Evolutionary conservation across 441 rosid genomes (phyloP).

Genomic region (Melianthus villosus): DNA sequence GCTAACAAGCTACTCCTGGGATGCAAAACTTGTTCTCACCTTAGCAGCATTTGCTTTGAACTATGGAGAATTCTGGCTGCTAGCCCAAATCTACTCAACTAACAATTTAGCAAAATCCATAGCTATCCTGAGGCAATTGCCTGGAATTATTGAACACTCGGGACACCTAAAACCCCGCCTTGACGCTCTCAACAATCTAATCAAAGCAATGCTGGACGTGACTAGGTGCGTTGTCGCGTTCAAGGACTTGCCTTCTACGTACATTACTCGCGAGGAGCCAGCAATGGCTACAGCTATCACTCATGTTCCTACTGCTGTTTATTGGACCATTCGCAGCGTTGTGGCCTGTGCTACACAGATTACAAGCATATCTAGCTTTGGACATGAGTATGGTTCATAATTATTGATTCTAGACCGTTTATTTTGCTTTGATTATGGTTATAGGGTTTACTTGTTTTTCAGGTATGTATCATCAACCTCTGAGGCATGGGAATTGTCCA

Average conservation of each 20-base stretch:
- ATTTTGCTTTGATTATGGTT: not conserved
- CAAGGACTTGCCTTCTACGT: constrained; percentile 15
- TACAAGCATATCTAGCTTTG: constrained; percentile 16
- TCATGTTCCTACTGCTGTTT: constrained; percentile 22
- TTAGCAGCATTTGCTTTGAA: constrained; percentile 75
- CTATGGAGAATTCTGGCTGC: constrained; percentile 58
- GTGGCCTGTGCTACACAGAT: constrained; percentile 24
- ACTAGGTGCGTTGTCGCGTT: constrained; percentile 21
- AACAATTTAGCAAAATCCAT: constrained; percentile 21
- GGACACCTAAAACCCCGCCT: constrained; percentile 19
- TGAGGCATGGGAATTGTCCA: constrained; percentile 66
- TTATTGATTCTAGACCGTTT: not conserved
- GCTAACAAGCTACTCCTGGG: constrained; percentile 64
- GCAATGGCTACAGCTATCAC: constrained; percentile 18
- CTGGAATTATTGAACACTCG: constrained; percentile 16
- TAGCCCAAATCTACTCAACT: constrained; percentile 13
- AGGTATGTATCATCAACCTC: constrained; percentile 37
- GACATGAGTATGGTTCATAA: constrained; percentile 22
- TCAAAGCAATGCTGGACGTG: constrained; percentile 19
- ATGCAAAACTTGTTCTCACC: constrained; percentile 65
- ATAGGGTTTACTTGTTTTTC: no score
- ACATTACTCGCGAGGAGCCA: constrained; percentile 14
- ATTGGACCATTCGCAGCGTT: constrained; percentile 30
- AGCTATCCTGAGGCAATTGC: constrained; percentile 27
- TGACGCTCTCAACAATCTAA: constrained; percentile 22